Evolutionary conservation across 495 filamentous ascomycete species (phyloP).

Genomic region (Cercophora scortea): DNA sequence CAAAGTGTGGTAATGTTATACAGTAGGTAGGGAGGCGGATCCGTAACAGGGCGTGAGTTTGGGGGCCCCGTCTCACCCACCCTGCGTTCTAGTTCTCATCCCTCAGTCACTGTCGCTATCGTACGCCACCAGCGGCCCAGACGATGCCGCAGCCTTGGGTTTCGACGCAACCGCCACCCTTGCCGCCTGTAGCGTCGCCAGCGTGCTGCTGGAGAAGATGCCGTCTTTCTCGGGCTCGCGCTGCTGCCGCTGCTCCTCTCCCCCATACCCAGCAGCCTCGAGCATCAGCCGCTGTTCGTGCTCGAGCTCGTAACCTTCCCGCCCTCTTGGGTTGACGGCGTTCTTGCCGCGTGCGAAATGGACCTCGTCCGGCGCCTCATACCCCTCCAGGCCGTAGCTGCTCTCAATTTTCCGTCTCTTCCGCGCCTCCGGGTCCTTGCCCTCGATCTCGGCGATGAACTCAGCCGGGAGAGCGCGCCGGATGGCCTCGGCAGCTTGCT

Average conservation of each 20-base stretch:
- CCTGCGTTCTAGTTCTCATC: not conserved
- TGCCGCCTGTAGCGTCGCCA: conserved; percentile 60
- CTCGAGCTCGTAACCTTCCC: conserved; percentile 41
- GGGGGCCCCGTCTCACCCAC: not conserved
- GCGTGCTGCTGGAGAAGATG: conserved; percentile 73
- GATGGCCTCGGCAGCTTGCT: conserved; percentile 97
- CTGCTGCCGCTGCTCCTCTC: conserved; percentile 27
- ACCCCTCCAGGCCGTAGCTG: conserved; percentile 79
- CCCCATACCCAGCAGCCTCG: conserved; percentile 24
- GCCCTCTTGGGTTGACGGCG: conserved; percentile 49
- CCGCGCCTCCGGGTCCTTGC: conserved; percentile 73
- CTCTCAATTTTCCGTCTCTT: conserved; percentile 89
- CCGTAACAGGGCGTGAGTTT: not conserved
- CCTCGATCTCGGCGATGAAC: conserved; percentile 91
- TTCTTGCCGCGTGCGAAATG: conserved; percentile 70
- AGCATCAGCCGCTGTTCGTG: conserved; percentile 44
- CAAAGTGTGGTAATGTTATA: conserved; percentile 1
- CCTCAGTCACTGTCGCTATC: conserved; percentile 74
- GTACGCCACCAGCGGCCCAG: conserved; percentile 77
- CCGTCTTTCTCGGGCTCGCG: conserved; percentile 45
- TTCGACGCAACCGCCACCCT: conserved; percentile 43
- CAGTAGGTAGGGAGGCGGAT: no score
- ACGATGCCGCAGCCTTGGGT: conserved; percentile 31
- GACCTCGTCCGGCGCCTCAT: conserved; percentile 90
- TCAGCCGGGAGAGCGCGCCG: conserved; percentile 81